phyloP scores from a whole-genome alignment of 1,139 yeast species.

The Pichia sp. region DNA sequence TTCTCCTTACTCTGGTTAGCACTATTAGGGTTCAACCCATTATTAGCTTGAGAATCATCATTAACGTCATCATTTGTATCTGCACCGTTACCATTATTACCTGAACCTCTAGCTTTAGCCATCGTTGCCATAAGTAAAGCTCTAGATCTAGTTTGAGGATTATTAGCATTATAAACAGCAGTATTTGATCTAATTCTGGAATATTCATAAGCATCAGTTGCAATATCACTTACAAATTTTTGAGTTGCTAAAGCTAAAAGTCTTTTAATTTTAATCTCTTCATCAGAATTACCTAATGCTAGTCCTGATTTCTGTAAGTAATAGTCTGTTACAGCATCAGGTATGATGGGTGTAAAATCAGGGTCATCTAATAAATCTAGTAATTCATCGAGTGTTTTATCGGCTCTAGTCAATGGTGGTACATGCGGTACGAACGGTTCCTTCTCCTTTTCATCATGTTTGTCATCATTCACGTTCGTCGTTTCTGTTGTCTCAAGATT shows the following conservation, averaged over 20 bases:
- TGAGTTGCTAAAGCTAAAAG: conserved; percentile 91
- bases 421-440: conserved; percentile 27
- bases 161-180: conserved; percentile 74
- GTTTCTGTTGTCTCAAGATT: neutral
- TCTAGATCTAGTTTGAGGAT: conserved; percentile 82
- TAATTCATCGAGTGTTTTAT: conserved; percentile 80
- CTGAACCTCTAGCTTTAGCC: conserved; percentile 19
- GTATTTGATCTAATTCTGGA: conserved; percentile 81
- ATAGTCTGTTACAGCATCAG: conserved; percentile 96
- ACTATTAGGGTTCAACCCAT: conserved; percentile 14
- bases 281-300: conserved; percentile 53
- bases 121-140: conserved; percentile 48
- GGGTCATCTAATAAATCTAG: conserved; percentile 87
- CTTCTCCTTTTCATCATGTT: neutral
- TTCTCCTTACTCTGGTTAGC: conserved; percentile 54
- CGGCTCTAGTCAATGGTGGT: conserved; percentile 73
- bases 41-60: conserved; percentile 11
- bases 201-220: conserved; percentile 94
- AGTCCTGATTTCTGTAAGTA: conserved; percentile 86
- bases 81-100: neutral
- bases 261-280: conserved; percentile 59
- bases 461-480: neutral
- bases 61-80: conserved; percentile 4
- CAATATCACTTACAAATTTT: conserved; percentile 87
- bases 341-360: conserved; percentile 92